Percentiles rank a stretch among this genome's conserved stretches.
Conservation (phyloP, 768 basidiomycete species). For the Lentinus tigrinus region DNA sequence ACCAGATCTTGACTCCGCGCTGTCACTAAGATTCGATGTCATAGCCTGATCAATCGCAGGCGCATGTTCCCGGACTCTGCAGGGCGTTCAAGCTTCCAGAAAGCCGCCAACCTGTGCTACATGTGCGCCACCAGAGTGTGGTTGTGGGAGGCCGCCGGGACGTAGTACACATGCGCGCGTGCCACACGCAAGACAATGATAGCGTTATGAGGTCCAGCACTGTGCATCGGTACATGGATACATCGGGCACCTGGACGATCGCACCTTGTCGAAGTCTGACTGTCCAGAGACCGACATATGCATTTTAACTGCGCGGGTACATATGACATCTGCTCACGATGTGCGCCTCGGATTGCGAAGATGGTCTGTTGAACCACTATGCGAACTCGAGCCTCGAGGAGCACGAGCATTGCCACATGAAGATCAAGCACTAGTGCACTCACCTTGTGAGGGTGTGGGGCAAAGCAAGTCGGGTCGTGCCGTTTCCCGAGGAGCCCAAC, state of each 20-base stretch:
- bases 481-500: background rate
- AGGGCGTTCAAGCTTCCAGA: background rate
- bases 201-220: background rate
- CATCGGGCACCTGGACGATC: background rate
- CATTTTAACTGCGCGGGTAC: background rate
- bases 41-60: background rate
- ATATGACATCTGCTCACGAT: background rate
- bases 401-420: background rate
- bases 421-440: background rate
- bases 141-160: background rate
- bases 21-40: constrained; percentile 6
- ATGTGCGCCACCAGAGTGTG: background rate
- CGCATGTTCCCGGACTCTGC: background rate
- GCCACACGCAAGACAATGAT: background rate
- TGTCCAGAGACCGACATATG: background rate
- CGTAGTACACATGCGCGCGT: background rate
- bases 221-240: background rate
- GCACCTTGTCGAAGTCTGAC: background rate
- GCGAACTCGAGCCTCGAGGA: background rate
- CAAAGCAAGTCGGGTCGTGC: background rate
- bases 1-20: constrained; percentile 4
- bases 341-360: background rate
- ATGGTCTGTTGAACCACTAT: background rate
- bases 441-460: background rate
- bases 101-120: background rate